These are phyloP conservation scores for Houttuynia cordata DNA, from an alignment of 164 flowering plant genomes.

Conservation along the genomic window DNA sequence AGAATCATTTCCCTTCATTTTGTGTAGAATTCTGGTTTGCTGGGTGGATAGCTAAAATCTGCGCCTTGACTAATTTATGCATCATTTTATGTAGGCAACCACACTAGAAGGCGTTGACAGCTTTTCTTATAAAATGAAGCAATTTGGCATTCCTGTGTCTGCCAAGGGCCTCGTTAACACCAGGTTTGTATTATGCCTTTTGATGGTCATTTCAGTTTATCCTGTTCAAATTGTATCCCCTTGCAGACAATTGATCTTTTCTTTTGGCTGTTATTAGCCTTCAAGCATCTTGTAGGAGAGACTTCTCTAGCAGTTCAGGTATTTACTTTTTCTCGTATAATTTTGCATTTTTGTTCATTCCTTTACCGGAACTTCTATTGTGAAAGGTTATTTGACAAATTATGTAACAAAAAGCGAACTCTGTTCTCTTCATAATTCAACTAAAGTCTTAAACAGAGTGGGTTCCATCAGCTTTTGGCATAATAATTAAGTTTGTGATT, in stretches of 20 bases:
- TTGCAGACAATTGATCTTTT: not conserved
- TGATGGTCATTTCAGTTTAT: not conserved
- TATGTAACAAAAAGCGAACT: not conserved
- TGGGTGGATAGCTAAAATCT: not conserved
- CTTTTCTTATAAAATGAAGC: conserved; percentile 3
- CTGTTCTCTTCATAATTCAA: not conserved
- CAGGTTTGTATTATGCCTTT: conserved; percentile 7
- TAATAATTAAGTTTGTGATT: too few species aligned
- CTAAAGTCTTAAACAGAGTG: too few species aligned
- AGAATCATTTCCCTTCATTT: too few species aligned
- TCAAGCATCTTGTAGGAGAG: conserved; percentile 18
- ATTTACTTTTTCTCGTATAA: conserved; percentile 2
- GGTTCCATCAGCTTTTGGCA: too few species aligned
- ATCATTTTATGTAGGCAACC: conserved; percentile 15
- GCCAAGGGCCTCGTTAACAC: not conserved
- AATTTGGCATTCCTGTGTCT: not conserved
- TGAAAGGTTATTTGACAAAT: not conserved
- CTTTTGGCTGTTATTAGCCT: conserved; percentile 21
- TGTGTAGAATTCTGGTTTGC: not conserved
- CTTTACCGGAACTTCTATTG: not conserved
- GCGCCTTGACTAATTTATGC: not conserved
- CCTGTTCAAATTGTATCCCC: not conserved
- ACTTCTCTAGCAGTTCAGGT: conserved; percentile 55
- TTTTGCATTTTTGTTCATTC: not conserved
- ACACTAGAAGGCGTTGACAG: conserved; percentile 7